phyloP scores from a whole-genome alignment of 345 rosid genomes.

The Pelargonium nanum region DNA sequence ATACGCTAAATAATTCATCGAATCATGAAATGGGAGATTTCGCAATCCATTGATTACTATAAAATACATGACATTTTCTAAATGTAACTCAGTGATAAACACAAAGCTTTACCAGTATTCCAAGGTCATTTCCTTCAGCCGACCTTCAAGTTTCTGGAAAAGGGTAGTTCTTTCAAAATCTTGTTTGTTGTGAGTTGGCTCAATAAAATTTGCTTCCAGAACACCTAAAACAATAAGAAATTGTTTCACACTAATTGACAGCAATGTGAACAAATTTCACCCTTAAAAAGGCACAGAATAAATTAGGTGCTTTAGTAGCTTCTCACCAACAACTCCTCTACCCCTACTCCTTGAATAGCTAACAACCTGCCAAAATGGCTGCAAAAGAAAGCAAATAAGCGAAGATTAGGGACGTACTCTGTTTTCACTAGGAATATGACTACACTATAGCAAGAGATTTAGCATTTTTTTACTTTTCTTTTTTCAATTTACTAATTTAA shows the following conservation, averaged over 20 bases:
- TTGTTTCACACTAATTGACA: background rate
- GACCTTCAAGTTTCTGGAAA: conserved; percentile 85
- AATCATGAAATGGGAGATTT: background rate
- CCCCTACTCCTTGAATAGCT: conserved; percentile 38
- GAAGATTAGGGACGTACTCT: background rate
- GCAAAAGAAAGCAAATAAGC: conserved; percentile 15
- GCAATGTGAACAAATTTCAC: background rate
- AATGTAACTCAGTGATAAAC: background rate
- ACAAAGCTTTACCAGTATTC: conserved; percentile 68
- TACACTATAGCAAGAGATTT: conserved; percentile 4
- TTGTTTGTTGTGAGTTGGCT: conserved; percentile 95
- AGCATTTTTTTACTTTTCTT: background rate
- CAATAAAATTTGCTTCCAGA: conserved; percentile 81
- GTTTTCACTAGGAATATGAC: background rate
- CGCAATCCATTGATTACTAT: background rate
- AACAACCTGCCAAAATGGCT: conserved; percentile 91
- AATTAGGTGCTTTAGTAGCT: conserved; percentile 13
- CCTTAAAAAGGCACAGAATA: conserved; percentile 5
- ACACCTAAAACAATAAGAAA: conserved; percentile 41
- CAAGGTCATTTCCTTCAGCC: conserved; percentile 82
- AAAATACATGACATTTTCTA: background rate
- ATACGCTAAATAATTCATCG: too few relatives aligned
- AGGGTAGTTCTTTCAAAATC: conserved; percentile 94
- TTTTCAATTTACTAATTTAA: background rate
- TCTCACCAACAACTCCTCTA: conserved; percentile 93